Evolutionary conservation across 2,329 filamentous ascomycete species (phyloP), one percentile per base, ranked within the genome.

Genomic region (Talaromyces islandicus): DNA sequence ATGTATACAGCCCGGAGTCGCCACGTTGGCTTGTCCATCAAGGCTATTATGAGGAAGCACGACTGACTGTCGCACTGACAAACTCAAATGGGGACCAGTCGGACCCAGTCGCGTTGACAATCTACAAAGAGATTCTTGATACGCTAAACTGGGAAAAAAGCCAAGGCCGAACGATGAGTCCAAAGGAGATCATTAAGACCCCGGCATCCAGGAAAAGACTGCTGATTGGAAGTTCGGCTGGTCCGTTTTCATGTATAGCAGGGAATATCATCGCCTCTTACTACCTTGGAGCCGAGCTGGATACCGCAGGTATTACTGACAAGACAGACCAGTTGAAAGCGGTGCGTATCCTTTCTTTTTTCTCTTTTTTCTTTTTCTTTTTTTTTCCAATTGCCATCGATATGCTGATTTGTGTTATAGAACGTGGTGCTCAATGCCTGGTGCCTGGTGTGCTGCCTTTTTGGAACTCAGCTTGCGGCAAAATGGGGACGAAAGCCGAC

Each of bases 381-480:
- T n/a, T n/a, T n/a, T n/a, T n/a, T n/a, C n/a, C n/a, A n/a, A n/a
- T n/a, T n/a, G n/a, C 4, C 19, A 19, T 6, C 43, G 19, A 19
- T 46, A 46, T 46, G 11, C 43, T 46, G 43, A 46, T 7, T 24
- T 19, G 43, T 14, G 10, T 24, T 24, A 7, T 14, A 65, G 64
- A 83, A 83, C 48, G 76, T 83, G 35, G 75, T 82, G 1, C 70
- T 83, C n/a, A 82, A 81, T 60, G 77, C 75, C 2, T 83, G 76
- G 75, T 83, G 78, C 58, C 69, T 83, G 0, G 66, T 70, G 6
- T 77, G 74, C 58, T 68, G 73, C 30, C 65, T 82, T 0, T 43
- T 68, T 1, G 81, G 80, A 0, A 81, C 80, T 1, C 73, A 75
- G 4, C 68, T 81, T 7, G 70, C 71, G 0, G 75, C 77, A 17